Evolutionary conservation across 306 rosid genomes (phyloP), one percentile per base, ranked within the genome.

Genomic region (Cercis canadensis): DNA sequence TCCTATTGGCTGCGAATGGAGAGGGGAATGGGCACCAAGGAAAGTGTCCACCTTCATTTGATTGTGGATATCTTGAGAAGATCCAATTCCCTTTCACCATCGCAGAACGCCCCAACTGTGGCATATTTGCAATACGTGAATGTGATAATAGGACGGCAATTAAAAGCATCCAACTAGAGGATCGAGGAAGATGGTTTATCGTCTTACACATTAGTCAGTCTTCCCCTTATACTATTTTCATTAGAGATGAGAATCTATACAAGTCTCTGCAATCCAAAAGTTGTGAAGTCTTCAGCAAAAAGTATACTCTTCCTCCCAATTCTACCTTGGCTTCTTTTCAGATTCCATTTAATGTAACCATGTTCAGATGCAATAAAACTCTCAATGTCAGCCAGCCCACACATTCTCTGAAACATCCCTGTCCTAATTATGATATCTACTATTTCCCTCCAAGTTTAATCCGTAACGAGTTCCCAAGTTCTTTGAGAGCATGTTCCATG

Each of bases 311-410:
- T 33, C 44, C 32, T 9, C 2, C 33, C 9, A 6, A 17, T 14
- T 62, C 65, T 0, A 12, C 73, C 10, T 46, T 24, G 29, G 0
- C 51, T 21, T 46, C 39, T 29, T 36, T 44, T 47, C 13, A 29
- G 4, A 9, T 16, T 9, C 0, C 3, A 4, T 10, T 0, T 0
- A 32, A 6, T 4, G 37, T 3, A 3, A 61, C 43, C 5, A 0
- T 73, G 0, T 68, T 61, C 45, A 62, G 4, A 15, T 79, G 83
- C 79, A 68, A 69, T 12, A 5, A 24, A 21, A 36, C 19, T 4
- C 61, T 11, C 44, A 0, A 4, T 52, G 3, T 56, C 15, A 9
- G n/a, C n/a, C n/a, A n/a, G n/a, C n/a, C n/a, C n/a, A n/a, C n/a
- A n/a, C n/a, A n/a, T n/a, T n/a, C n/a, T n/a, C n/a, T n/a, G n/a